Evolutionary conservation across 179 eudicot species (phyloP).

Genomic region (Patellifolia procumbens): DNA sequence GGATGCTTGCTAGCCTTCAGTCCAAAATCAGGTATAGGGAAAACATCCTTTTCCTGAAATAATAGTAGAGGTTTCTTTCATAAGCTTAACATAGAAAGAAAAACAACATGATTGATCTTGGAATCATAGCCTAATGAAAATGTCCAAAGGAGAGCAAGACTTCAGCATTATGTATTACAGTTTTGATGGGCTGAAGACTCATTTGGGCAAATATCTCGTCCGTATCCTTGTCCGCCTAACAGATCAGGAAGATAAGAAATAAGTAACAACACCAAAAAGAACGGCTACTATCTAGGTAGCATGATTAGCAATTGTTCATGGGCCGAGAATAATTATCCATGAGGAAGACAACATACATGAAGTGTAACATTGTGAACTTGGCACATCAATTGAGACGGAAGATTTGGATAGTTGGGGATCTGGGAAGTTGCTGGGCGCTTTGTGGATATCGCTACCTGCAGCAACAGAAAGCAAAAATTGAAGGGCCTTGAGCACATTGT

Average conservation of each 20-base stretch:
- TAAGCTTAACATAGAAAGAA: neutral
- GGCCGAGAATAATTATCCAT: neutral
- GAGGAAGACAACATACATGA: conserved; percentile 54
- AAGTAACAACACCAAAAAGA: neutral
- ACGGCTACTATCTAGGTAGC: neutral
- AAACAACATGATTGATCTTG: neutral
- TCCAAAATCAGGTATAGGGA: conserved; percentile 77
- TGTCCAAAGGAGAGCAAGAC: neutral
- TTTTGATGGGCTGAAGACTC: conserved; percentile 88
- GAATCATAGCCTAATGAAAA: neutral
- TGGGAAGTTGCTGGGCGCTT: conserved; percentile 79
- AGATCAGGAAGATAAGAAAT: conserved; percentile 9
- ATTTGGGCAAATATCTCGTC: conserved; percentile 96
- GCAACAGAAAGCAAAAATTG: conserved; percentile 2
- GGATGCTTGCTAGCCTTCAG: conserved; percentile 75
- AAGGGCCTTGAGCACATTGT: neutral
- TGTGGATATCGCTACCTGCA: conserved; percentile 86
- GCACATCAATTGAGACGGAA: conserved; percentile 83
- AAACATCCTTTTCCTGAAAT: conserved; percentile 82
- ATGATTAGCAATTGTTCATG: neutral
- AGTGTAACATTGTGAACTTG: conserved; percentile 89
- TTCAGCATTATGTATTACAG: conserved; percentile 45
- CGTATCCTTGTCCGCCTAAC: conserved; percentile 90
- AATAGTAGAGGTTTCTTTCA: neutral
- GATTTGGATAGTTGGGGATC: conserved; percentile 92